Conservation (phyloP, 2,329 filamentous ascomycete species). For the Rhinocladiella mackenziei region DNA sequence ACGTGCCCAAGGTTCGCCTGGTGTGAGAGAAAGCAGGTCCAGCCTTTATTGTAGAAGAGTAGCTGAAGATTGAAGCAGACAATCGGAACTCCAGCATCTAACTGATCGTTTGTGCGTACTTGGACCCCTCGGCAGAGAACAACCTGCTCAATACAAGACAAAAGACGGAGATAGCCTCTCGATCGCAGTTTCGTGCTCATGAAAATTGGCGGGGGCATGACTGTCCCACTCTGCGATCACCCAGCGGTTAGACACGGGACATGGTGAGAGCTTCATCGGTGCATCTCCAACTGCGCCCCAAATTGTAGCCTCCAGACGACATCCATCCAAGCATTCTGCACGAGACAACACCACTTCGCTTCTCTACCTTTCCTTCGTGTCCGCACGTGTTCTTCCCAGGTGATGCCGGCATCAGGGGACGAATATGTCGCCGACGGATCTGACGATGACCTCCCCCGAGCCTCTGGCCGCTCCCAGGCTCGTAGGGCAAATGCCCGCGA, state of each 20-base stretch:
- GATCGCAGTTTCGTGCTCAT: too few species aligned
- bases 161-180: too few species aligned
- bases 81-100: slow-evolving; percentile 22
- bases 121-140: not conserved
- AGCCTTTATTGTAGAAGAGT: slow-evolving; percentile 23
- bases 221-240: not conserved
- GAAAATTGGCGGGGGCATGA: too few species aligned
- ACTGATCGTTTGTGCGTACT: not conserved
- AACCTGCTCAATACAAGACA: not conserved
- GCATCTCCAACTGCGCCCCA: not conserved
- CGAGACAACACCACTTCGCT: slow-evolving; percentile 12
- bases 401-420: slow-evolving; percentile 47
- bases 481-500: slow-evolving; percentile 29
- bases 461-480: slow-evolving; percentile 17
- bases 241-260: not conserved
- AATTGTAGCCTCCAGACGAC: slow-evolving; percentile 1
- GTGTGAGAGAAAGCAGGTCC: slow-evolving; percentile 19
- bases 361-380: slow-evolving; percentile 2
- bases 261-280: not conserved
- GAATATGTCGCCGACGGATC: slow-evolving; percentile 39
- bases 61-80: slow-evolving; percentile 15
- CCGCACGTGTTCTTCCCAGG: slow-evolving; percentile 4
- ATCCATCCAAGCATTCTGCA: not conserved
- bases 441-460: slow-evolving; percentile 41
- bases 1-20: slow-evolving; percentile 12